Evolutionary conservation across 352 stramenopile species (phyloP).

Genomic region (Blastocystis sp.): DNA sequence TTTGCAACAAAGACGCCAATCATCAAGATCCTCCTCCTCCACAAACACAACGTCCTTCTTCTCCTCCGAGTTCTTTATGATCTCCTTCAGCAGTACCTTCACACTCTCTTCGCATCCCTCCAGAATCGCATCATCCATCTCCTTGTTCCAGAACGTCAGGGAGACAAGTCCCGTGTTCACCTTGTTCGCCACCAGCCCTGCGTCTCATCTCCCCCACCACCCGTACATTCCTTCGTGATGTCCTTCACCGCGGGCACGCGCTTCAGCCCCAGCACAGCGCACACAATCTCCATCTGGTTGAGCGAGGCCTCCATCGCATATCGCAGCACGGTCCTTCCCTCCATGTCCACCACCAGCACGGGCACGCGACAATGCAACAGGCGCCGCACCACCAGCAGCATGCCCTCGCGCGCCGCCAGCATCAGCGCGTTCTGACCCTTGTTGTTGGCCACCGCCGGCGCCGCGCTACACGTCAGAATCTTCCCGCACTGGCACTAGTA

Average conservation of each 20-base stretch:
- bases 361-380: conserved; percentile 53
- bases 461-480: conserved; percentile 3
- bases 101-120: background rate
- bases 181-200: background rate
- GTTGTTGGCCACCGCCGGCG: conserved; percentile 25
- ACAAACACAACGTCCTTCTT: background rate
- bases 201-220: background rate
- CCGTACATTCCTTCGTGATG: conserved; percentile 12
- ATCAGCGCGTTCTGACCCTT: conserved; percentile 69
- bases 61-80: background rate
- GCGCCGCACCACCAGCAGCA: conserved; percentile 23
- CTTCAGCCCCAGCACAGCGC: background rate
- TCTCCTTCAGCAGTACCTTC: background rate
- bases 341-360: conserved; percentile 15
- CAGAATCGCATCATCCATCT: background rate
- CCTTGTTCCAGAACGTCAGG: background rate
- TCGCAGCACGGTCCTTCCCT: conserved; percentile 64
- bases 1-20: background rate
- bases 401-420: conserved; percentile 62
- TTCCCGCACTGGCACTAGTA: background rate
- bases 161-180: background rate
- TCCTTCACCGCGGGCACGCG: background rate
- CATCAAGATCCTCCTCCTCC: background rate
- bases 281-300: background rate
- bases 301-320: conserved; percentile 43